Conservation (phyloP, 1,139 yeast genomes). For the Geotrichum aggregatum region DNA sequence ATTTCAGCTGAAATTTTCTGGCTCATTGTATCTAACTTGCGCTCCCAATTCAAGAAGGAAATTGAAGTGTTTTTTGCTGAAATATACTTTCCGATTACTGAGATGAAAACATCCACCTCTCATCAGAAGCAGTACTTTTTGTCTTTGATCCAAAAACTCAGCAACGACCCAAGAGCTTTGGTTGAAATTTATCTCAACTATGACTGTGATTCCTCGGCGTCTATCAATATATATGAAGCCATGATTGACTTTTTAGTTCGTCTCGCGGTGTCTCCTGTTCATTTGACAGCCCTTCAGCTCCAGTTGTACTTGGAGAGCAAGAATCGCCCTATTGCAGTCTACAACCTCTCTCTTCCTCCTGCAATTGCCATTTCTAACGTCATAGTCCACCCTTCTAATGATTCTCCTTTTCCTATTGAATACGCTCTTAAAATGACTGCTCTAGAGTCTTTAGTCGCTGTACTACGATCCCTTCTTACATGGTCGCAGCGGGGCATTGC, state of each 20-base stretch:
- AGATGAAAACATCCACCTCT: constrained; percentile 82
- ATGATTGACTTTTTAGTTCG: constrained; percentile 73
- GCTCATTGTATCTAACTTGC: constrained; percentile 74
- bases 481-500: constrained; percentile 82
- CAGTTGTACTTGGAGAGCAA: constrained; percentile 60
- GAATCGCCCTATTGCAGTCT: constrained; percentile 62
- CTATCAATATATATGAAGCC: constrained; percentile 83
- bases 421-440: constrained; percentile 82
- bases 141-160: constrained; percentile 69
- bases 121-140: constrained; percentile 89
- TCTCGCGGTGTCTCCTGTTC: constrained; percentile 67
- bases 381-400: constrained; percentile 49
- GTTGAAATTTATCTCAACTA: constrained; percentile 91
- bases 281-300: constrained; percentile 65
- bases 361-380: constrained; percentile 65
- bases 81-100: constrained; percentile 90
- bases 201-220: constrained; percentile 75
- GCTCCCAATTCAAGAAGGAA: constrained; percentile 85
- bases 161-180: constrained; percentile 84
- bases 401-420: constrained; percentile 48
- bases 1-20: constrained; percentile 89
- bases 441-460: constrained; percentile 74
- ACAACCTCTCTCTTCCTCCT: constrained; percentile 69
- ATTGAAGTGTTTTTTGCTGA: constrained; percentile 92
- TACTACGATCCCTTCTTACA: constrained; percentile 70